Base-by-base conservation (phyloP, 2,329 filamentous ascomycete species). In the Venturia aucupariae region DNA sequence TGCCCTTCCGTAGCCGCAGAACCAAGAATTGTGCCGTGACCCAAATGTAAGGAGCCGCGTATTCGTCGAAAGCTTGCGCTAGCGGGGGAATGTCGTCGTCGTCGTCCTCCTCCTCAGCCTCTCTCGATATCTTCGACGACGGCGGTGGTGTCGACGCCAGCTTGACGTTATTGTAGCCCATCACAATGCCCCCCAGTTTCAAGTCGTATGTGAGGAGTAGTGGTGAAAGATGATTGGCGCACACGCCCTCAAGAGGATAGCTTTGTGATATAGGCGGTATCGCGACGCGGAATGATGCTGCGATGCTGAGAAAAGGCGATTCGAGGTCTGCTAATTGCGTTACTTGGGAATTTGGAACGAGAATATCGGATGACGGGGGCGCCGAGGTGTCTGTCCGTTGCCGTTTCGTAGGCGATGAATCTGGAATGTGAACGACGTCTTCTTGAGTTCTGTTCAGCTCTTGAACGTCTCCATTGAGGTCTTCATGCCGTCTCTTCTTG, bases 1-100 rank as follows among this genome's bases (percentile, higher is more conserved):
- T 85, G 42, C 90, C 90, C 57, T 84, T 84, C 63, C 82, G 80
- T 0, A 94, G 93, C 39, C 88, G 84, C 73, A 96, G 95, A 22
- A 97, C 78, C 55, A 95, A 81, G 67, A 96, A 89, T 27, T 95
- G 91, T 0, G 89, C 91, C 0, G 91, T 96, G 27, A 96, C 84
- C 87, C 93, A 97, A 60, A 90, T 85, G 72, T 90, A 97, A 27
- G 87, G 88, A 30, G 91, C 90, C 8, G 89, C 90, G 72, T 92
- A 95, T 76, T 97, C 94, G 76, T 90, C 86, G 48, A 90, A 81
- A 72, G 66, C 81, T 42, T 69, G 73, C 17, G 79, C 73, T 30
- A 82, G 76, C 3, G 48, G 32, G 35, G 35, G 35, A 35, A 17
- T 27, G 27, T n/a, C 44, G n/a, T 61, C 51, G 15, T 67, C 64